Evolutionary conservation across 1,284 basidiomycete species (phyloP), one percentile per base, ranked within the genome.

Genomic region (Tetrapyrgos nigripes): DNA sequence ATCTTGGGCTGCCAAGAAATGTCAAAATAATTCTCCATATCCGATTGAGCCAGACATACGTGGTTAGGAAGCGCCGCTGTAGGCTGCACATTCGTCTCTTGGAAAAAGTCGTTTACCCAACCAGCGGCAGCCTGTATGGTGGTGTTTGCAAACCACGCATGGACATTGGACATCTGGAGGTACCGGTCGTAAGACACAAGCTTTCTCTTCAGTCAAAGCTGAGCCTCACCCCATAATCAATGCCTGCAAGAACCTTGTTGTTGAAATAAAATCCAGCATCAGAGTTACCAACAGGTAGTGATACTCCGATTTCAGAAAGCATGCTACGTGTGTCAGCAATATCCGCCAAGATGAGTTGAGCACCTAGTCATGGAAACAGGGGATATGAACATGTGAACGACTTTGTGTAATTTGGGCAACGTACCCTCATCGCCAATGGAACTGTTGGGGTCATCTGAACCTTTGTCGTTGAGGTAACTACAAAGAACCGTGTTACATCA

Each of bases 261-360:
- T 89, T 91, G 76, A 93, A 86, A 71, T 84, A 85, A 47, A 82
- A 82, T 17, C 93, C 92, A 4, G 93, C 93, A 66, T 95, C 93
- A 13, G 88, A 80, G 3, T 85, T 93, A 17, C 93, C 93, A 35
- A 95, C 82, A 0, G 83, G 83, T 44, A 93, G 73, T 17, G 67
- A 73, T 61, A 78, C 76, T 50, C 64, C 61, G 31, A 89, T 67
- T 43, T 75, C 74, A 14, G 71, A 60, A 52, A 91, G 55, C 73
- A 80, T 77, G 17, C 64, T 72, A 13, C 78, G 73, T n/a, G 80
- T 79, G 70, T 87, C 83, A 1, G 79, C 70, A 62, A 93, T 88
- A 71, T 84, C 82, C 24, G 72, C 55, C 45, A 85, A 33, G 10
- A 47, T 75, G 52, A 57, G 58, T 8, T 58, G 48, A 40, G 71